phyloP scores from a whole-genome alignment of 2,329 filamentous ascomycete genomes.

The Penicillium sp. region DNA sequence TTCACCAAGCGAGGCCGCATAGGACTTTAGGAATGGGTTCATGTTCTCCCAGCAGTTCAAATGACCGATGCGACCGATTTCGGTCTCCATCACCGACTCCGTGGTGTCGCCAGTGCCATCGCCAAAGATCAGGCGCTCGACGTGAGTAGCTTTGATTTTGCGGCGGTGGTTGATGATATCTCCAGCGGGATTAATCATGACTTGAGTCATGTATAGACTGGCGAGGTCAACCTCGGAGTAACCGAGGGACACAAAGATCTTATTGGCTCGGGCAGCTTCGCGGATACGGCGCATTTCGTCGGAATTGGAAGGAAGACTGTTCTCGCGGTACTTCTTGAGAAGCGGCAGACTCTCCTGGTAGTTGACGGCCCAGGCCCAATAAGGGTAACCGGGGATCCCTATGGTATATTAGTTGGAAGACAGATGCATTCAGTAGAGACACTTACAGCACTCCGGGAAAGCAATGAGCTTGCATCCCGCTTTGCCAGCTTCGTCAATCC shows the following conservation, averaged over 20 bases:
- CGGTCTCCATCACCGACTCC: conserved; percentile 40
- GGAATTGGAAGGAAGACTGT: conserved; percentile 7
- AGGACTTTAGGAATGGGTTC: conserved; percentile 52
- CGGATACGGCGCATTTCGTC: conserved; percentile 11
- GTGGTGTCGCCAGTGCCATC: conserved; percentile 45
- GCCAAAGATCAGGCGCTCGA: conserved; percentile 54
- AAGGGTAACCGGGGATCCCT: conserved; percentile 58
- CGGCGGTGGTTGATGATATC: conserved; percentile 6
- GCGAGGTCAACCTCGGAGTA: conserved; percentile 7
- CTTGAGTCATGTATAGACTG: conserved; percentile 12
- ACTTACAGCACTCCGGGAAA: conserved; percentile 57
- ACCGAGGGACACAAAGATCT: conserved; percentile 6
- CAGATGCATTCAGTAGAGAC: no score
- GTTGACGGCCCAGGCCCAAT: conserved; percentile 42
- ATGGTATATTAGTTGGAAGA: no score
- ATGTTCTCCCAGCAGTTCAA: conserved; percentile 55
- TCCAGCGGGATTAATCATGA: conserved; percentile 7
- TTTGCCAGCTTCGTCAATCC: conserved; percentile 57
- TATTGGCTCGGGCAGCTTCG: background rate
- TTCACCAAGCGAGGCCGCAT: conserved; percentile 46
- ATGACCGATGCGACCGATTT: conserved; percentile 43
- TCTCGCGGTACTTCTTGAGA: conserved; percentile 9
- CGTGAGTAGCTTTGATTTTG: conserved; percentile 56
- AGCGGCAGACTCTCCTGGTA: background rate
- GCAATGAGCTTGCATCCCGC: conserved; percentile 57